Conservation (phyloP, 2,329 filamentous ascomycete species). For the Pseudogymnoascus sp. region DNA sequence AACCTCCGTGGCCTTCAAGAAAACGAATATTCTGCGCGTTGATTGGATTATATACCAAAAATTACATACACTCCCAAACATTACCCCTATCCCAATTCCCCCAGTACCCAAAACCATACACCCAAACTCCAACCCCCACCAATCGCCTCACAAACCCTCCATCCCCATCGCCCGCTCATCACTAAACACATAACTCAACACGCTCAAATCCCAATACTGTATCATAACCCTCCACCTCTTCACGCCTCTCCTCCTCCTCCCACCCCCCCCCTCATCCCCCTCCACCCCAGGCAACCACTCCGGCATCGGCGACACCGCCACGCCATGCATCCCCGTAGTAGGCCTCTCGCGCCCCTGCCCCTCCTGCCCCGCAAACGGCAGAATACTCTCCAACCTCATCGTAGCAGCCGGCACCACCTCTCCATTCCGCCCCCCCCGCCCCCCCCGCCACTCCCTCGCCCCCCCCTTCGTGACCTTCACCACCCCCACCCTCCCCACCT, state of each 20-base stretch:
- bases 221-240: slow-evolving; percentile 60
- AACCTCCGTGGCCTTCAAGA: neutral
- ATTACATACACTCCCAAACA: neutral
- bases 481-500: slow-evolving; percentile 57
- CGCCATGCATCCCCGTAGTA: slow-evolving; percentile 50
- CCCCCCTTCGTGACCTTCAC: slow-evolving; percentile 47
- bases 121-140: neutral
- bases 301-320: slow-evolving; percentile 59
- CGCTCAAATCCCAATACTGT: slow-evolving; percentile 61
- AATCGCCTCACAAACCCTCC: neutral
- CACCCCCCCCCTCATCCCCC: slow-evolving; percentile 15
- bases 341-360: slow-evolving; percentile 27
- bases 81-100: neutral
- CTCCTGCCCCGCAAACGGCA: slow-evolving; percentile 32
- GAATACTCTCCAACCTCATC: slow-evolving; percentile 46
- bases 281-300: slow-evolving; percentile 26
- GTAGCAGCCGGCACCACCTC: neutral
- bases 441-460: neutral
- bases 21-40: neutral
- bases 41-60: neutral
- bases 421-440: slow-evolving; percentile 9
- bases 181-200: slow-evolving; percentile 61
- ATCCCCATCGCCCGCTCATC: neutral
- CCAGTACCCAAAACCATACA: too few relatives aligned
- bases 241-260: slow-evolving; percentile 21